phyloP scores from a whole-genome alignment of 148 eudicot genomes.

The Silene conica region DNA sequence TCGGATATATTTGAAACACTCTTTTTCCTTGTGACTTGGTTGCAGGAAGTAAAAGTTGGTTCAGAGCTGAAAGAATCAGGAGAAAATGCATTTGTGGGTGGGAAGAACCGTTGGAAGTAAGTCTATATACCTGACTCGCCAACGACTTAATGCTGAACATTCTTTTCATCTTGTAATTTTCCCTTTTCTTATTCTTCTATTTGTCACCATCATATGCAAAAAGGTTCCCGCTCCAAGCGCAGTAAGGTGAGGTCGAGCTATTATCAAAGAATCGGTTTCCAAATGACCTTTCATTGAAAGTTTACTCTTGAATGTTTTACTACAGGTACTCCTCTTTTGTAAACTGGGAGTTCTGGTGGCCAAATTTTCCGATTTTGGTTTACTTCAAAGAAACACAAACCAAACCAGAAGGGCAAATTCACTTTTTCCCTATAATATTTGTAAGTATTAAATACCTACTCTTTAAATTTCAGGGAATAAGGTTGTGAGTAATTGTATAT shows the following conservation, averaged over 20 bases:
- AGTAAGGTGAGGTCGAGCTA: too few relatives aligned
- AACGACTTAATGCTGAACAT: neutral
- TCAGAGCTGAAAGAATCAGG: slow-evolving; percentile 80
- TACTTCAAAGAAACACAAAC: slow-evolving; percentile 96
- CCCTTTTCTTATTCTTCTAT: too few relatives aligned
- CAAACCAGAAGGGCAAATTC: slow-evolving; percentile 92
- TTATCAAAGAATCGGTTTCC: neutral
- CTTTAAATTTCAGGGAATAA: neutral
- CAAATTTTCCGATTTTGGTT: slow-evolving; percentile 85
- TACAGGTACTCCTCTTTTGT: slow-evolving; percentile 85
- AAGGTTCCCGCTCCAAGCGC: neutral
- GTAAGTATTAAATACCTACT: slow-evolving; percentile 40
- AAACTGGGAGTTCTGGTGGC: slow-evolving; percentile 99
- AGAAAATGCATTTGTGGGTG: slow-evolving; percentile 90
- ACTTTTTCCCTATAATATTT: slow-evolving; percentile 92
- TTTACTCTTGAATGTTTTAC: neutral
- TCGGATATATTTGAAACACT: neutral
- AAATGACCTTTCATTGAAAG: neutral
- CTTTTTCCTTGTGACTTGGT: neutral
- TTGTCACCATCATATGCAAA: too few relatives aligned
- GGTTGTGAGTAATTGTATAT: neutral
- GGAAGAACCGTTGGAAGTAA: slow-evolving; percentile 99
- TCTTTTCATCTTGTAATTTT: neutral
- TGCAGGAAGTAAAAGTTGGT: slow-evolving; percentile 89
- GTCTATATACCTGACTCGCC: slow-evolving; percentile 24